Evolutionary conservation across 305 asterid species (phyloP).

Genomic region (Fraxinus velutina): DNA sequence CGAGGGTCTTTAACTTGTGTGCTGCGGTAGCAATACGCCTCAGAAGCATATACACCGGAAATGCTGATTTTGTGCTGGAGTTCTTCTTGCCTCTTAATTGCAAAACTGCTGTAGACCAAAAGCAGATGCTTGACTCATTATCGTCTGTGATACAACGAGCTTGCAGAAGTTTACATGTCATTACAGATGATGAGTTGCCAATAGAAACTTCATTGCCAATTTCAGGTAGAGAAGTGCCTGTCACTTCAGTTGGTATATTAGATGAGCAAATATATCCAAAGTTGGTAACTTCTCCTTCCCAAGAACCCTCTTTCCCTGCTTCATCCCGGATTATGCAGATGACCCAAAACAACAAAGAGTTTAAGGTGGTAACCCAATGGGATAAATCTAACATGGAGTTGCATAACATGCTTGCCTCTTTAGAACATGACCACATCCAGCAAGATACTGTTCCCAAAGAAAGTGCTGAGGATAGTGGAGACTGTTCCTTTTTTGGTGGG

Average conservation of each 20-base stretch:
- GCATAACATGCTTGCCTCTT: slow-evolving; percentile 25
- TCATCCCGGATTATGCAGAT: slow-evolving; percentile 12
- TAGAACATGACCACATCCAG: slow-evolving; percentile 27
- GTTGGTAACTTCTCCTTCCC: slow-evolving; percentile 14
- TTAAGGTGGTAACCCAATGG: slow-evolving; percentile 43
- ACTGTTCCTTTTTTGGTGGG: slow-evolving; percentile 34
- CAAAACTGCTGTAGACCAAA: slow-evolving; percentile 50
- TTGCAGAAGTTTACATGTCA: slow-evolving; percentile 56
- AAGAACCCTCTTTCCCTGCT: neutral
- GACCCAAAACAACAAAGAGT: slow-evolving; percentile 20
- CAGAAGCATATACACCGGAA: slow-evolving; percentile 54
- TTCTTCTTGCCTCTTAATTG: slow-evolving; percentile 71
- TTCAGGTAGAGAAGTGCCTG: slow-evolving; percentile 24
- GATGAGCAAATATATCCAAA: slow-evolving; percentile 48
- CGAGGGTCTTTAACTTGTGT: slow-evolving; percentile 45
- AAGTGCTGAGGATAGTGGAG: slow-evolving; percentile 29
- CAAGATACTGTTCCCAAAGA: slow-evolving; percentile 34
- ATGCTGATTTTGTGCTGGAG: slow-evolving; percentile 70
- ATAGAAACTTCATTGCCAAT: slow-evolving; percentile 35
- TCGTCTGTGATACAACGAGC: slow-evolving; percentile 50
- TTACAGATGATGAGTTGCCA: slow-evolving; percentile 56
- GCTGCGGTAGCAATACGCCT: slow-evolving; percentile 70
- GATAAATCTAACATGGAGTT: slow-evolving; percentile 28
- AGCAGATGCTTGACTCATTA: slow-evolving; percentile 52
- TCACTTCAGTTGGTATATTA: neutral